phyloP scores from a whole-genome alignment of 1,284 basidiomycete genomes.

The Leccinum griseonigrum region DNA sequence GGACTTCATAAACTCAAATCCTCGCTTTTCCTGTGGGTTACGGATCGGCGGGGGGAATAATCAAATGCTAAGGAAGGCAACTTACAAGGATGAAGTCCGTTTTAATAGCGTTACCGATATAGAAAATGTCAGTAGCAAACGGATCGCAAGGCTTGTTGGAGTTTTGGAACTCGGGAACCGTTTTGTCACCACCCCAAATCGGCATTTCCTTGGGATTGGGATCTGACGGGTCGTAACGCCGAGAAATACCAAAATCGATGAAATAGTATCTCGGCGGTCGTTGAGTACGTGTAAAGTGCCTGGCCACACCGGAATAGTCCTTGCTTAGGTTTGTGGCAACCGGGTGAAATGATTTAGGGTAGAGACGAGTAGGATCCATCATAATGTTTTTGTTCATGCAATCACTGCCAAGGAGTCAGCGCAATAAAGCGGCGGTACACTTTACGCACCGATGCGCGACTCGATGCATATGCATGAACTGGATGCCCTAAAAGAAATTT shows the following conservation, averaged over 20 bases:
- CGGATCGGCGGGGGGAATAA: not conserved
- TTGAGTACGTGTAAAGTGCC: slow-evolving; percentile 15
- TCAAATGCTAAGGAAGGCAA: not conserved
- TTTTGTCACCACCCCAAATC: slow-evolving; percentile 1
- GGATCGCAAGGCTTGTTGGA: slow-evolving; percentile 12
- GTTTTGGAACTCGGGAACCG: slow-evolving; percentile 15
- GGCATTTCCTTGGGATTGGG: not conserved
- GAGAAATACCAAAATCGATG: not conserved
- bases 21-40: not conserved
- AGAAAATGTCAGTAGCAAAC: slow-evolving; percentile 12
- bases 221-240: not conserved
- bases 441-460: slow-evolving; percentile 14
- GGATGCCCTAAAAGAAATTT: slow-evolving; percentile 12
- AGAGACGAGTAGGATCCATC: slow-evolving; percentile 36
- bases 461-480: slow-evolving; percentile 20
- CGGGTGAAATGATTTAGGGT: slow-evolving; percentile 16
- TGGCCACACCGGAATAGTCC: slow-evolving; percentile 4
- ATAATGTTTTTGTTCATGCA: slow-evolving; percentile 36
- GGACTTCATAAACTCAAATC: not conserved
- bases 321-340: not conserved
- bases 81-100: slow-evolving; percentile 9
- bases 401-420: slow-evolving; percentile 2
- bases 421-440: too few relatives aligned
- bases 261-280: slow-evolving; percentile 17
- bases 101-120: slow-evolving; percentile 24